These are phyloP conservation scores for Lichtheimia ornata DNA, from an alignment of 371 early-diverging fungal genomes.

Conservation along the genomic window DNA sequence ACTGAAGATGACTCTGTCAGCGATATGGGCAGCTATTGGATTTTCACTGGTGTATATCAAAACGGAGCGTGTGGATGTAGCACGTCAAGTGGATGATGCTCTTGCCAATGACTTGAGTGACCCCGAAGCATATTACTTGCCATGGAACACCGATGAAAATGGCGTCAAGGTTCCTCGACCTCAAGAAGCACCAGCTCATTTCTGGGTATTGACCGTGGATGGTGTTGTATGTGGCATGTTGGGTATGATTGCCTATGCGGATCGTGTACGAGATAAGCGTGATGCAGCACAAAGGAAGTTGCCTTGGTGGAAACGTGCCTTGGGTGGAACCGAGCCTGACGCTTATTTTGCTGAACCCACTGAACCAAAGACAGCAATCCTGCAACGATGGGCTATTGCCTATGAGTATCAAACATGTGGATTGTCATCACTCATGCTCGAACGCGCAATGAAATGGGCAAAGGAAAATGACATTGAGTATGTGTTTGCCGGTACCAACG, in stretches of 20 bases:
- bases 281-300: not conserved
- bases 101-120: conserved; percentile 41
- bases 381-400: conserved; percentile 35
- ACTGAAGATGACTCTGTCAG: conserved; percentile 27
- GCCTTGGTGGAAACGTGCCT: not conserved
- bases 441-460: conserved; percentile 41
- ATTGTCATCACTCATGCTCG: conserved; percentile 39
- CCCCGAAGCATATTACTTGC: conserved; percentile 43
- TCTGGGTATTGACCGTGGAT: conserved; percentile 48
- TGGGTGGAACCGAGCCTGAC: not conserved
- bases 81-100: conserved; percentile 34
- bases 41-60: conserved; percentile 31
- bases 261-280: conserved; percentile 9
- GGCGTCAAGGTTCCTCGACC: conserved; percentile 30
- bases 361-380: conserved; percentile 36
- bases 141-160: conserved; percentile 15
- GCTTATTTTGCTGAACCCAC: conserved; percentile 27
- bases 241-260: conserved; percentile 29
- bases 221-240: conserved; percentile 40
- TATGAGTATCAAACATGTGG: conserved; percentile 40
- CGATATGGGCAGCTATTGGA: conserved; percentile 34
- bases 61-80: conserved; percentile 37
- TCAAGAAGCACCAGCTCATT: conserved; percentile 33
- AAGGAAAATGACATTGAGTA: conserved; percentile 35
- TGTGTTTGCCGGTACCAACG: conserved; percentile 36